These are phyloP conservation scores for Candida smagusa DNA, from an alignment of 1,139 yeast species.

Conservation along the genomic window DNA sequence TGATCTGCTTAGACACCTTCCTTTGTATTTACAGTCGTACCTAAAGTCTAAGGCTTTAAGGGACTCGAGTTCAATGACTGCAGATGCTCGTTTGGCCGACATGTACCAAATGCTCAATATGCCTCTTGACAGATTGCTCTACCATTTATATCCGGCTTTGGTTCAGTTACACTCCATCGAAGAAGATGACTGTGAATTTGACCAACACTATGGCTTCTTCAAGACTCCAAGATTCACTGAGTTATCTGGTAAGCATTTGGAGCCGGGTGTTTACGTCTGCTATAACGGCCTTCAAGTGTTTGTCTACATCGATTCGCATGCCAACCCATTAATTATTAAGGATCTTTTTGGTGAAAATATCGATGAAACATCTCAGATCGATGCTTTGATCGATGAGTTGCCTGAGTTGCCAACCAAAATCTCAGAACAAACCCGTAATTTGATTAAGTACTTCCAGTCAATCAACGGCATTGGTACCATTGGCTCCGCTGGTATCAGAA, in stretches of 20 bases:
- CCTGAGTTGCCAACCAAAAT: slow-evolving; percentile 73
- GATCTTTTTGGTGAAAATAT: slow-evolving; percentile 70
- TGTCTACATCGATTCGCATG: slow-evolving; percentile 71
- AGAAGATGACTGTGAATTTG: slow-evolving; percentile 52
- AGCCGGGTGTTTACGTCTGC: slow-evolving; percentile 75
- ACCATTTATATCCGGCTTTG: slow-evolving; percentile 77
- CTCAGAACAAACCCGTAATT: slow-evolving; percentile 62
- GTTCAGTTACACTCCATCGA: slow-evolving; percentile 67
- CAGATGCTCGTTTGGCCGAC: slow-evolving; percentile 62
- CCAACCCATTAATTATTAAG: slow-evolving; percentile 61
- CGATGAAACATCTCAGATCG: slow-evolving; percentile 41
- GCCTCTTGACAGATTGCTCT: slow-evolving; percentile 58
- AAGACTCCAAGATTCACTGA: slow-evolving; percentile 51
- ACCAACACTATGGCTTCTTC: slow-evolving; percentile 45
- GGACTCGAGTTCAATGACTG: slow-evolving; percentile 38
- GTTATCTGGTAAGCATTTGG: slow-evolving; percentile 43
- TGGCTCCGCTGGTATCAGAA: slow-evolving; percentile 46
- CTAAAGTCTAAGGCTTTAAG: slow-evolving; percentile 67
- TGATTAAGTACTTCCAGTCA: slow-evolving; percentile 52
- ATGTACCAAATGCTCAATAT: slow-evolving; percentile 51
- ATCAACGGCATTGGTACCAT: slow-evolving; percentile 30
- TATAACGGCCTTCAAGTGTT: slow-evolving; percentile 65
- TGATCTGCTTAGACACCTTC: slow-evolving; percentile 69
- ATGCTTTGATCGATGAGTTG: slow-evolving; percentile 54
- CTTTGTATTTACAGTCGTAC: slow-evolving; percentile 65